Base-by-base conservation (phyloP, 768 basidiomycete species). In the Mycena chlorophos region DNA sequence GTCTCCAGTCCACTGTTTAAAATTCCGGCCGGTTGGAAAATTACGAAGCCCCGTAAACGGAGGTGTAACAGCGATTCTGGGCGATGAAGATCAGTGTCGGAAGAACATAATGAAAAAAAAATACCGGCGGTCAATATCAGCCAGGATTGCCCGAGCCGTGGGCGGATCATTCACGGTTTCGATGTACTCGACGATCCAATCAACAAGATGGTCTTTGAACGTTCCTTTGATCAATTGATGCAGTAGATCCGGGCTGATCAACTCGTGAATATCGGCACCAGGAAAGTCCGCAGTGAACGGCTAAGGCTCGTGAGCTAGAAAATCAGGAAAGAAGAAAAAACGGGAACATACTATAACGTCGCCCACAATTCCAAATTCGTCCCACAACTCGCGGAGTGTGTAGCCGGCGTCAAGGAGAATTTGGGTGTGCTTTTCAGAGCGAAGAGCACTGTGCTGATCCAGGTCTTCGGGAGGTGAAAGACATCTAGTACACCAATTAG, bases 201-300 rank as follows among this genome's bases (percentile, higher is more conserved):
- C 51, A 0, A 75, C 67, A 0, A 75, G 52, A 31, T 75, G 71
- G 31, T 75, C 73, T 20, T 73, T 69, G 61, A 73, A 75, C 0
- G 61, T 57, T 0, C 72, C 71, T 39, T 71, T 73, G 70, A 57
- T 72, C n/a, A 56, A 12, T 19, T 51, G 55, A 20, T 56, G 55
- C 1, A 73, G 62, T 0, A 73, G 56, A 31, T 72, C 68, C 1
- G 63, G 62, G 2, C 68, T 25, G 0, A 73, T 40, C 0, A 72
- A 60, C 27, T 71, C 58, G 48, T 67, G 59, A 5, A 74, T 74
- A 23, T 75, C 64, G 0, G 73, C 70, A 22, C 49, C 58, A 70
- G 67, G 71, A 38, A 73, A 74, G 19, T 64, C 47, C n/a, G 54
- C 55, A 0, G 68, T 75, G 38, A 74, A 75, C 4, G 70, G 70